Conservation (phyloP, 2,329 filamentous ascomycete genomes). For the Sarocladiaceae sp. region DNA sequence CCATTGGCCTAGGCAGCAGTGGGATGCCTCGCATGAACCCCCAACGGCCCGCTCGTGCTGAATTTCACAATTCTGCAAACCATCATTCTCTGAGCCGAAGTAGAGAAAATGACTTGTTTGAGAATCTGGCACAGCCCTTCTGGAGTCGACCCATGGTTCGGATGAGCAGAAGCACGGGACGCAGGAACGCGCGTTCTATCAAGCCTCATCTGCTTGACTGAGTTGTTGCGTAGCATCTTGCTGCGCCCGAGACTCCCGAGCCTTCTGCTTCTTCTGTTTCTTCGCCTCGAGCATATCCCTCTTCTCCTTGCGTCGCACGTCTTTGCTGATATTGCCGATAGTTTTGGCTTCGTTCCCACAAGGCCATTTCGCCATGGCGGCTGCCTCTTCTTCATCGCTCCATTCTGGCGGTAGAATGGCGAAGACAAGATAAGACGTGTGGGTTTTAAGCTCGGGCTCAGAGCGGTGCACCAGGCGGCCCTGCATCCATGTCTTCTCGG, state of each 20-base stretch:
- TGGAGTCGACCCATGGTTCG: too few species aligned
- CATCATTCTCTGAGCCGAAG: too few species aligned
- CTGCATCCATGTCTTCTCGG: conserved; percentile 59
- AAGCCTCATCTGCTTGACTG: not conserved
- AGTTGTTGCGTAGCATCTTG: not conserved
- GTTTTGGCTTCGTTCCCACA: conserved; percentile 46
- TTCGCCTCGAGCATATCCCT: conserved; percentile 43
- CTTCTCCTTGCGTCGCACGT: conserved; percentile 50
- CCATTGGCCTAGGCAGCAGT: too few species aligned
- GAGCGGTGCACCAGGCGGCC: conserved; percentile 74
- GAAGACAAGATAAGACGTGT: conserved; percentile 96
- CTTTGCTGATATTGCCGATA: conserved; percentile 48
- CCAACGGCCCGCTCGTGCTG: too few species aligned
- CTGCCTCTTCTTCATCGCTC: conserved; percentile 73
- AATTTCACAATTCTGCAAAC: too few species aligned
- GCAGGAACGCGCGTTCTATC: not conserved
- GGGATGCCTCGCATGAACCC: too few species aligned
- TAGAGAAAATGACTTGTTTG: too few species aligned
- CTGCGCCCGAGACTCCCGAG: not conserved
- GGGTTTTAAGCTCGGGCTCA: conserved; percentile 86
- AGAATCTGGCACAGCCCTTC: too few species aligned
- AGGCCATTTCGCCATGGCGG: conserved; percentile 58
- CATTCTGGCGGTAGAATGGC: conserved; percentile 82
- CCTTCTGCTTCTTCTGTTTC: conserved; percentile 31
- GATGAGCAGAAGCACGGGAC: too few species aligned